Percentiles rank a stretch among this genome's conserved stretches.
Conservation (phyloP, 805 yeast genomes). For the Starmera dryadoides region DNA sequence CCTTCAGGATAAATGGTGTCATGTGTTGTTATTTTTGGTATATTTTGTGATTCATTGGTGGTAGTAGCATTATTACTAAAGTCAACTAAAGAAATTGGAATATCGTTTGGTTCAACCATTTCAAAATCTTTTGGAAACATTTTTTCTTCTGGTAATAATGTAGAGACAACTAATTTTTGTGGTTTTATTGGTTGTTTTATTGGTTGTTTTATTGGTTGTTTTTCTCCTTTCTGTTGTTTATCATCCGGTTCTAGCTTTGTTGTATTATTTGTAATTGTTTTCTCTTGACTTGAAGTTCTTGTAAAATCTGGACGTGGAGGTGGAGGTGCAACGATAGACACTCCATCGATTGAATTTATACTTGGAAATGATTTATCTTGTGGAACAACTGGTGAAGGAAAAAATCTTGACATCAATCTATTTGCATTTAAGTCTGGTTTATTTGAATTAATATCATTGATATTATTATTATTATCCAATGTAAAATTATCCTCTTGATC, state of each 20-base stretch:
- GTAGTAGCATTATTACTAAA: background rate
- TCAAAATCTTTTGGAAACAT: background rate
- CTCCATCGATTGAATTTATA: background rate
- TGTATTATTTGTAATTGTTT: too few species aligned
- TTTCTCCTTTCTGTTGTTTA: background rate
- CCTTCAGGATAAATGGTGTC: conserved; percentile 36
- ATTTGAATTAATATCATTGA: background rate
- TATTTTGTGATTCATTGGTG: background rate
- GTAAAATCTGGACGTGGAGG: background rate
- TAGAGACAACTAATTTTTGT: background rate
- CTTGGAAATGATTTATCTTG: conserved; percentile 8
- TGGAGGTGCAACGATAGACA: conserved; percentile 1
- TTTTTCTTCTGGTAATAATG: background rate
- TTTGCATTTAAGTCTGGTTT: background rate
- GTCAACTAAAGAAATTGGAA: background rate
- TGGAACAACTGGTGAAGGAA: conserved; percentile 15
- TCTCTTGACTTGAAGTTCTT: background rate
- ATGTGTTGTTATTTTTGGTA: background rate
- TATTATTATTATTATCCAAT: conserved; percentile 4
- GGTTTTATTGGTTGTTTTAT: background rate
- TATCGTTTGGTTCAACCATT: background rate
- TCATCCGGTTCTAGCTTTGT: background rate
- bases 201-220: background rate
- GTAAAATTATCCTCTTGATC: conserved; percentile 12
- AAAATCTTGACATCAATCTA: conserved; percentile 17